phyloP scores from a whole-genome alignment of 371 early-diverging fungal species.

The Mucor plumbeus region DNA sequence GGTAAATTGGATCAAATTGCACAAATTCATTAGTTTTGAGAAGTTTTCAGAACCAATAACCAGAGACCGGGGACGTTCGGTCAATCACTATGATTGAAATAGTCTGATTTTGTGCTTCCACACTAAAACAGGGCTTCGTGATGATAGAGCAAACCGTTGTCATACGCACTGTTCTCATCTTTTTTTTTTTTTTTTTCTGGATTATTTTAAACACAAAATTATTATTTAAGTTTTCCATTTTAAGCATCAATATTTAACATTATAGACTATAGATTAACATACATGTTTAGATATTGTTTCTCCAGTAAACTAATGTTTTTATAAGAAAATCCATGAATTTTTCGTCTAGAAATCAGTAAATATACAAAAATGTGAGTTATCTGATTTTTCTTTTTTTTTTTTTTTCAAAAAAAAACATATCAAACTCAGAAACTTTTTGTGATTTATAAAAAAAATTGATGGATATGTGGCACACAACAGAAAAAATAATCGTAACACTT shows the following conservation, averaged over 20 bases:
- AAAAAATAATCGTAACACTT: background rate
- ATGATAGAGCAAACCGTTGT: background rate
- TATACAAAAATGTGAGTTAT: background rate
- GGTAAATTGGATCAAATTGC: too few species aligned
- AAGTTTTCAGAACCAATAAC: background rate
- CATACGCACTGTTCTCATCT: background rate
- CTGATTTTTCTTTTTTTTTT: background rate
- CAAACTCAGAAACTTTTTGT: background rate
- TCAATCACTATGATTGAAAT: background rate
- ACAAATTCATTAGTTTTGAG: background rate
- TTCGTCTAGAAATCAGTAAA: too few species aligned
- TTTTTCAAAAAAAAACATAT: too few species aligned
- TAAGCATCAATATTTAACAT: too few species aligned
- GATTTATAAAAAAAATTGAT: background rate
- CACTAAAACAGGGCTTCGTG: background rate
- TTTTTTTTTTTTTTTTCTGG: background rate
- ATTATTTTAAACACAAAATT: background rate
- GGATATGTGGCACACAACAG: background rate
- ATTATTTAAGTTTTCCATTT: too few species aligned
- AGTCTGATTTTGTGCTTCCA: constrained; percentile 1
- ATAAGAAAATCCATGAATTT: too few species aligned
- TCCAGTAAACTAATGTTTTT: too few species aligned
- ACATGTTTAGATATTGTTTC: too few species aligned
- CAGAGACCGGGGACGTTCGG: constrained; percentile 8
- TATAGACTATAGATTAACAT: too few species aligned